phyloP scores from a whole-genome alignment of 805 yeast species.

The Allodekkera sacchari region DNA sequence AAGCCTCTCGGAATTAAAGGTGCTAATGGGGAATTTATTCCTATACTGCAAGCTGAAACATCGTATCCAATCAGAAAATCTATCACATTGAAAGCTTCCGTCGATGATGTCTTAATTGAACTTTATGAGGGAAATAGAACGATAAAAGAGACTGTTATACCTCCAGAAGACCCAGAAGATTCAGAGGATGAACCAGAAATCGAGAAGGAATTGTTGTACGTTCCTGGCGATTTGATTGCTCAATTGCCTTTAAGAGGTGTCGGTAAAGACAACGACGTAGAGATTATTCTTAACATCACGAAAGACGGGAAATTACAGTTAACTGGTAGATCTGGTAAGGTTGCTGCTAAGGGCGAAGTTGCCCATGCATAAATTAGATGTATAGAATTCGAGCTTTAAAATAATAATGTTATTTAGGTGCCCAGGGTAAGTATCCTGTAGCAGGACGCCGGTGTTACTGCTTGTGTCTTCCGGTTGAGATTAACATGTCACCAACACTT shows the following conservation, averaged over 20 bases:
- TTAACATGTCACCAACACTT: too few species aligned
- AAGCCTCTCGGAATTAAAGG: slow-evolving; percentile 81
- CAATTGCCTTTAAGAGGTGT: slow-evolving; percentile 69
- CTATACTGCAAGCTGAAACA: slow-evolving; percentile 74
- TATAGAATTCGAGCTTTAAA: too few species aligned
- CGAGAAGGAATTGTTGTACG: slow-evolving; percentile 63
- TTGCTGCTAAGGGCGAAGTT: slow-evolving; percentile 42
- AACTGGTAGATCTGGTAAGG: slow-evolving; percentile 50
- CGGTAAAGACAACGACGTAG: slow-evolving; percentile 57
- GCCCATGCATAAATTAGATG: slow-evolving; percentile 15
- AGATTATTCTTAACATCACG: slow-evolving; percentile 56
- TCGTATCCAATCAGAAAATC: slow-evolving; percentile 85
- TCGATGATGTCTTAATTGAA: slow-evolving; percentile 55
- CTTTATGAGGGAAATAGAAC: slow-evolving; percentile 82
- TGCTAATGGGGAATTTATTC: slow-evolving; percentile 59
- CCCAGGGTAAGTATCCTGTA: too few species aligned
- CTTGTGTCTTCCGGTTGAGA: too few species aligned
- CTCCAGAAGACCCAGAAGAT: slow-evolving; percentile 37
- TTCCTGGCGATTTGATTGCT: slow-evolving; percentile 68
- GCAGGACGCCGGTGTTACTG: too few species aligned
- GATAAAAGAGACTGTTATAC: slow-evolving; percentile 73
- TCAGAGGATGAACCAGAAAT: slow-evolving; percentile 88
- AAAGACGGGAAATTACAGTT: slow-evolving; percentile 58
- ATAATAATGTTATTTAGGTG: too few species aligned
- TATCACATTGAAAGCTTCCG: slow-evolving; percentile 53